These are phyloP conservation scores for Talaromyces sp. DNA, from an alignment of 2,329 filamentous ascomycete genomes.

Conservation along the genomic window DNA sequence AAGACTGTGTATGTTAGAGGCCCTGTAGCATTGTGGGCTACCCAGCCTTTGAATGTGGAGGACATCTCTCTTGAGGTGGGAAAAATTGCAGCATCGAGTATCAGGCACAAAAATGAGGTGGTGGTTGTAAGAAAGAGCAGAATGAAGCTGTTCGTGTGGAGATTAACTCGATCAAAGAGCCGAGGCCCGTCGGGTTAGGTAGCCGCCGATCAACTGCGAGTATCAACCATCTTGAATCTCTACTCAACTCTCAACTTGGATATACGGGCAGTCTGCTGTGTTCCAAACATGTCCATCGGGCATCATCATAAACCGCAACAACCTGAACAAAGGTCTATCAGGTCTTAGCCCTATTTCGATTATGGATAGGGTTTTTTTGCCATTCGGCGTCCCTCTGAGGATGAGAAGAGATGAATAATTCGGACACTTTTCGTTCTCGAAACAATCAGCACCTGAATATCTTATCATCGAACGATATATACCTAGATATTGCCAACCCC, in stretches of 20 bases:
- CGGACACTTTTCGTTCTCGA: neutral
- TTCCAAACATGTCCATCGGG: neutral
- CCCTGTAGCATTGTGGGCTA: constrained; percentile 34
- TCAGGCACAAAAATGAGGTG: neutral
- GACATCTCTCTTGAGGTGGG: neutral
- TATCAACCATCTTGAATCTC: neutral
- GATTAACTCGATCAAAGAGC: neutral
- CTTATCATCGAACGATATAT: neutral
- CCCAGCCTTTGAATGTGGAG: constrained; percentile 38
- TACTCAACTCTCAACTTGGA: neutral
- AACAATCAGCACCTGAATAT: neutral
- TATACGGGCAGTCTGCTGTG: neutral
- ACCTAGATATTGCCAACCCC: too few species aligned
- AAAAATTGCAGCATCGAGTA: neutral
- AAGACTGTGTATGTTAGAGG: constrained; percentile 35
- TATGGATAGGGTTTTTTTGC: neutral
- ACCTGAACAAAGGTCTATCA: neutral
- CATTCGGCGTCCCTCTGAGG: neutral
- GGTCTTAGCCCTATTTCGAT: neutral
- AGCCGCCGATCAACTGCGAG: neutral
- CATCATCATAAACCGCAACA: neutral
- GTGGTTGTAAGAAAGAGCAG: neutral
- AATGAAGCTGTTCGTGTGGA: neutral
- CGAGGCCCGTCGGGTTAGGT: neutral
- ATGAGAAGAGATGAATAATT: neutral